Conservation (phyloP, 2,329 filamentous ascomycete species). For the Alternaria burnsii region DNA sequence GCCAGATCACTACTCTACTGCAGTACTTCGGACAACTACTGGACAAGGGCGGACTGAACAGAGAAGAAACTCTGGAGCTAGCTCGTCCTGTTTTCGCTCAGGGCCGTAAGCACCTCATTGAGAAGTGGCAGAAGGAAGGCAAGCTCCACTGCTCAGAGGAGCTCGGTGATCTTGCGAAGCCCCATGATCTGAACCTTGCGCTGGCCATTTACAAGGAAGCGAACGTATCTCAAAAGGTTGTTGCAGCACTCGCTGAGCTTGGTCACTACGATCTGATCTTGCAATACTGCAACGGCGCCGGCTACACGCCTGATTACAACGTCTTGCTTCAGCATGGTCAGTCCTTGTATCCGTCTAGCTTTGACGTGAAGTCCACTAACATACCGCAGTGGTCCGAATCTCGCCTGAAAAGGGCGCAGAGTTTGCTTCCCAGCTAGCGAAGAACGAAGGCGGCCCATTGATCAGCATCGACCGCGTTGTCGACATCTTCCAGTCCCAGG, state of each 20-base stretch:
- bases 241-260: slow-evolving; percentile 92
- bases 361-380: too few relatives aligned
- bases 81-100: slow-evolving; percentile 91
- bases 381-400: too few relatives aligned
- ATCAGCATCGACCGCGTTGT: slow-evolving; percentile 95
- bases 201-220: slow-evolving; percentile 90
- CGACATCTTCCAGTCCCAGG: slow-evolving; percentile 97
- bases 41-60: slow-evolving; percentile 92
- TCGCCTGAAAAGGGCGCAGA: slow-evolving; percentile 76
- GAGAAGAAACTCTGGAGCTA: slow-evolving; percentile 91
- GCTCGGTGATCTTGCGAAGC: slow-evolving; percentile 90
- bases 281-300: slow-evolving; percentile 82
- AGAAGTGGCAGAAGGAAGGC: slow-evolving; percentile 97
- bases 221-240: slow-evolving; percentile 90
- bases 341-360: slow-evolving; percentile 46
- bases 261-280: slow-evolving; percentile 98
- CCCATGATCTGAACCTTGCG: slow-evolving; percentile 88
- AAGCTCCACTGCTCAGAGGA: slow-evolving; percentile 97
- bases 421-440: slow-evolving; percentile 91
- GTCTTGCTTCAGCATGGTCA: slow-evolving; percentile 80
- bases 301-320: slow-evolving; percentile 96
- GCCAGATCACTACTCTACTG: slow-evolving; percentile 90
- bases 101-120: slow-evolving; percentile 91
- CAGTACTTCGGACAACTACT: slow-evolving; percentile 98
- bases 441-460: slow-evolving; percentile 84